phyloP scores from a whole-genome alignment of 2,329 filamentous ascomycete genomes.

The Phialocephala subalpina region DNA sequence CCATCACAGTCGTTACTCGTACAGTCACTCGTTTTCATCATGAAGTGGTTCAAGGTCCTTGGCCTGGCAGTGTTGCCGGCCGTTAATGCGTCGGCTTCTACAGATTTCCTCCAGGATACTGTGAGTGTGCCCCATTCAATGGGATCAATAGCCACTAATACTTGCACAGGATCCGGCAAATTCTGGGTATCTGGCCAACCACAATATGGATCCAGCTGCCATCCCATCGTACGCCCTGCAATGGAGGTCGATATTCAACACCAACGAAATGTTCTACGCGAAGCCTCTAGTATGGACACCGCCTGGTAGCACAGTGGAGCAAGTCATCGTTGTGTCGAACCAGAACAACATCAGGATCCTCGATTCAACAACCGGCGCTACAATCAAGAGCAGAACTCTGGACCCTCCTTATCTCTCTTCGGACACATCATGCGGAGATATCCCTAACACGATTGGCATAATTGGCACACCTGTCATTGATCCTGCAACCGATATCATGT shows the following conservation, averaged over 20 bases:
- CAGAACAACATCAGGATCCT: constrained; percentile 66
- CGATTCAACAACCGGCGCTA: constrained; percentile 59
- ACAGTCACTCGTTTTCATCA: neutral
- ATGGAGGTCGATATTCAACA: constrained; percentile 2
- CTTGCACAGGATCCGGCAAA: constrained; percentile 4
- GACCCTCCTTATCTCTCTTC: constrained; percentile 52
- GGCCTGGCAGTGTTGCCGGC: neutral
- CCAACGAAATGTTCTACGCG: constrained; percentile 49
- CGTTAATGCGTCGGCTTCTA: neutral
- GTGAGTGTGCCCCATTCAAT: neutral
- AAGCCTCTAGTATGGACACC: constrained; percentile 61
- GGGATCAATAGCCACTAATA: neutral
- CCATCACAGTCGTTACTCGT: neutral
- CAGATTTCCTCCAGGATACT: neutral
- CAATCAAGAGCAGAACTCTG: constrained; percentile 56
- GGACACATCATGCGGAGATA: constrained; percentile 20
- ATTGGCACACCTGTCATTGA: constrained; percentile 31
- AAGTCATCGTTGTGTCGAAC: constrained; percentile 62
- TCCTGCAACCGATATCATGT: constrained; percentile 26
- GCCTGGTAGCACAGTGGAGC: constrained; percentile 52
- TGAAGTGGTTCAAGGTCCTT: constrained; percentile 4
- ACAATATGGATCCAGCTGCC: constrained; percentile 14
- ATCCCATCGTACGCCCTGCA: neutral
- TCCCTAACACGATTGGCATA: constrained; percentile 29
- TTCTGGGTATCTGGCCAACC: constrained; percentile 19